Evolutionary conservation across 2,329 filamentous ascomycete genomes (phyloP), one percentile per base, ranked within the genome.

Genomic region (Capronia coronata): DNA sequence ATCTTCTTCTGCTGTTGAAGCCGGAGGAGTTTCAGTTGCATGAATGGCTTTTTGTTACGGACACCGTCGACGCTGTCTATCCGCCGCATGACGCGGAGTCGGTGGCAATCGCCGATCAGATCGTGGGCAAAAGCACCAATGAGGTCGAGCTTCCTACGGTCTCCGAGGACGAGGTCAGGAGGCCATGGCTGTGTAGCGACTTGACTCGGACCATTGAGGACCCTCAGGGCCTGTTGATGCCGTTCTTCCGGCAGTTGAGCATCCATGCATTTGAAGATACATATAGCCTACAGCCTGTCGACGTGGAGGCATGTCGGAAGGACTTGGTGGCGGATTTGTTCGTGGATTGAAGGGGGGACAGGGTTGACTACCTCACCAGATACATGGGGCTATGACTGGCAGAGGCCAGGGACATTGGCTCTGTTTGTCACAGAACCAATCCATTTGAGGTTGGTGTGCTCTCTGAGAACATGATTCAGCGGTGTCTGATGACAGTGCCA

Each of bases 11-110:
- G 11, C 83, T 88, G 37, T 75, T 90, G 6, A 84, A 86, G 3
- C 91, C 90, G 0, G 93, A 98, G 59, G 93, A 98, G 65, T 98
- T 97, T 69, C 93, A 97, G 67, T 78, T 97, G n/a, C 85, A 94
- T 62, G 88, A 96, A 71, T 98, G 93, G 93, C 79, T 97, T 2
- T 98, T 95, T 67, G 83, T 98, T 48, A 94, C 89, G 1, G 93
- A 98, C 67, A 97, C 91, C 11, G 90, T 96, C 57, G 93, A 98
- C 62, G 90, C 93, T 1, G 86, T 98, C 27, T 94, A 98, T 68
- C 82, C 86, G 10, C 83, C 87, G 0, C 70, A 80, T 11, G 72
- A 75, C 44, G 84, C 83, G 69, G 77, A 82, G 52, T 78, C 87
- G 1, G 72, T 86, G 2, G 87, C 87, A 2, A 76, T 97, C 3